A percentile compares a stretch with the other conserved stretches of the same genome.
Evolutionary conservation across 1,284 basidiomycete genomes (phyloP).

Genomic region (Pseudozyma flocculosa): DNA sequence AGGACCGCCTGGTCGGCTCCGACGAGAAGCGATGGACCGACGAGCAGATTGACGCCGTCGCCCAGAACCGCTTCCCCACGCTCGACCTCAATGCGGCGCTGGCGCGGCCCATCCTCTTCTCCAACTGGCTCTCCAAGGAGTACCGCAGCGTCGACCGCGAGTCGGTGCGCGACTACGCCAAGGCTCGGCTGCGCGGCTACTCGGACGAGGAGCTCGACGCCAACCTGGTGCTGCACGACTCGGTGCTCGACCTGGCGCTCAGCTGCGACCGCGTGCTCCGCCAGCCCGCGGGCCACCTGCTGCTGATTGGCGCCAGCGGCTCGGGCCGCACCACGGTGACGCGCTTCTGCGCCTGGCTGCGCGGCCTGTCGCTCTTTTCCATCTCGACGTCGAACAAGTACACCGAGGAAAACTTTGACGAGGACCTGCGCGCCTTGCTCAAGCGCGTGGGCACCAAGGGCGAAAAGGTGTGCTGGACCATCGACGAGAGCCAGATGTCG

Average conservation of each 20-base stretch:
- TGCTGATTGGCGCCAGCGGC: constrained; percentile 95
- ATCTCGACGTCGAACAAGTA: constrained; percentile 99
- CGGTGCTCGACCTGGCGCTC: constrained; percentile 94
- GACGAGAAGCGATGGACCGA: constrained; percentile 75
- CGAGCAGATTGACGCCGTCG: constrained; percentile 80
- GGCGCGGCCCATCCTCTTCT: constrained; percentile 87
- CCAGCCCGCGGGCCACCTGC: constrained; percentile 91
- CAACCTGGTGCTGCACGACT: constrained; percentile 96
- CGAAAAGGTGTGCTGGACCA: constrained; percentile 99
- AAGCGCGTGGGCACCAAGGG: constrained; percentile 94
- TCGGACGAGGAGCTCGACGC: constrained; percentile 78
- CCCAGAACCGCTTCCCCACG: constrained; percentile 86
- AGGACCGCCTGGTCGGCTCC: constrained; percentile 81
- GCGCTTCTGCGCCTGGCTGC: constrained; percentile 99
- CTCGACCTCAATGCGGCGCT: constrained; percentile 76
- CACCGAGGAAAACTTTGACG: constrained; percentile 96
- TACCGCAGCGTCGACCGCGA: constrained; percentile 94
- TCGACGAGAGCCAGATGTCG: constrained; percentile 97
- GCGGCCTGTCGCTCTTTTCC: constrained; percentile 95
- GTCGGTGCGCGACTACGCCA: constrained; percentile 89
- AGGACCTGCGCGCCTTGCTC: constrained; percentile 89
- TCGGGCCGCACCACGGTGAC: constrained; percentile 98
- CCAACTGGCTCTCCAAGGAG: constrained; percentile 98
- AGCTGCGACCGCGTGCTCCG: constrained; percentile 99
- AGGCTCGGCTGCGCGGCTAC: constrained; percentile 80